phyloP scores from a whole-genome alignment of 345 rosid genomes.

The Cardamine chenopodiifolia region DNA sequence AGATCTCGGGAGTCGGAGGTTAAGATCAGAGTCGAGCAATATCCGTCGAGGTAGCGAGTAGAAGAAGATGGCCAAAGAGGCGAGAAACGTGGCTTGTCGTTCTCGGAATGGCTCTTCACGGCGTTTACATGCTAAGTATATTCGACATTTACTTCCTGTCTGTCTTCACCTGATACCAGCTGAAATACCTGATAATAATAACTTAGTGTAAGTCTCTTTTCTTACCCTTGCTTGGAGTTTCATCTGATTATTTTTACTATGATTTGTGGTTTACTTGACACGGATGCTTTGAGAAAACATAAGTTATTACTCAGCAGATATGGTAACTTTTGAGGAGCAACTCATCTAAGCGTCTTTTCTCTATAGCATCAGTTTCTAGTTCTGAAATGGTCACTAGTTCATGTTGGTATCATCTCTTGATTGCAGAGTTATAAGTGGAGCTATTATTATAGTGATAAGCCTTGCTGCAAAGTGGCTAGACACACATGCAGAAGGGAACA shows the following conservation, averaged over 20 bases:
- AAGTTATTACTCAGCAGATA: slow-evolving; percentile 10
- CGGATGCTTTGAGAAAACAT: not conserved
- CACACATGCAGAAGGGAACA: slow-evolving; percentile 66
- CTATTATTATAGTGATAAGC: slow-evolving; percentile 63
- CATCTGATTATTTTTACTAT: slow-evolving; percentile 3
- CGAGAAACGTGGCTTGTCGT: slow-evolving; percentile 79
- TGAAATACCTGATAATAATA: slow-evolving; percentile 93
- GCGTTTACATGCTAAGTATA: slow-evolving; percentile 91
- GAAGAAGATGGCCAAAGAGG: slow-evolving; percentile 62
- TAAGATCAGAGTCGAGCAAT: slow-evolving; percentile 39
- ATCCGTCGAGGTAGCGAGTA: slow-evolving; percentile 21
- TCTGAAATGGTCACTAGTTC: slow-evolving; percentile 32
- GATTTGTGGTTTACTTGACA: slow-evolving; percentile 18
- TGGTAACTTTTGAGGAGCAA: slow-evolving; percentile 13
- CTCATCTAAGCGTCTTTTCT: slow-evolving; percentile 17
- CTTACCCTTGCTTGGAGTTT: slow-evolving; percentile 18
- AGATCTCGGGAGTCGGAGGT: slow-evolving; percentile 52
- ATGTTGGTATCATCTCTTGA: slow-evolving; percentile 24
- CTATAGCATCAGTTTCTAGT: slow-evolving; percentile 15
- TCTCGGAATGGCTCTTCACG: slow-evolving; percentile 80
- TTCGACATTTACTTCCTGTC: slow-evolving; percentile 93
- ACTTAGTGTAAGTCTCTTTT: slow-evolving; percentile 67
- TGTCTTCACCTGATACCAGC: slow-evolving; percentile 95
- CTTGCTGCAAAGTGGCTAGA: slow-evolving; percentile 76
- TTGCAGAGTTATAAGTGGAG: slow-evolving; percentile 80